Evolutionary conservation across 1,139 yeast genomes (phyloP).

Genomic region (Diutina catenulata): DNA sequence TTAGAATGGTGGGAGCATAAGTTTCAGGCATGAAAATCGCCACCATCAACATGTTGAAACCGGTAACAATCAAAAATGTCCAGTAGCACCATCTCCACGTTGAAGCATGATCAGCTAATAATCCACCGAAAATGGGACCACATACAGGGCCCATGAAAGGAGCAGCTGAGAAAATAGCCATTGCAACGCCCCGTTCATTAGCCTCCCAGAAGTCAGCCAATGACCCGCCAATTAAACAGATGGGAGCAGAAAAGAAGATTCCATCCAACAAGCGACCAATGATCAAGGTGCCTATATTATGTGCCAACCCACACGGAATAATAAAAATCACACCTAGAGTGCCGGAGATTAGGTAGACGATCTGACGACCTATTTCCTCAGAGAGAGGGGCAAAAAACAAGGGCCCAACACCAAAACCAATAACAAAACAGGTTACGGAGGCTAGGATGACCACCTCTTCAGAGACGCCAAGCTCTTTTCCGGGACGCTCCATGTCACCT

Average conservation of each 20-base stretch:
- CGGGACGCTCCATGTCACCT: slow-evolving; percentile 47
- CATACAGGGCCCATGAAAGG: slow-evolving; percentile 11
- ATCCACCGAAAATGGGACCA: slow-evolving; percentile 51
- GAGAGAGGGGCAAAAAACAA: slow-evolving; percentile 63
- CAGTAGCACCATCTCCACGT: slow-evolving; percentile 78
- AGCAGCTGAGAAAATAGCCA: slow-evolving; percentile 10
- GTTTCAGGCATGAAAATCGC: slow-evolving; percentile 39
- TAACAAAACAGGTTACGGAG: slow-evolving; percentile 43
- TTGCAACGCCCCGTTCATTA: slow-evolving; percentile 20
- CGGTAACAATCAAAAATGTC: slow-evolving; percentile 48
- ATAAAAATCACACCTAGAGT: slow-evolving; percentile 50
- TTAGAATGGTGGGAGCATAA: slow-evolving; percentile 36
- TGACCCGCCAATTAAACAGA: slow-evolving; percentile 72
- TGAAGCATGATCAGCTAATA: slow-evolving; percentile 44
- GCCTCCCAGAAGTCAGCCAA: slow-evolving; percentile 62
- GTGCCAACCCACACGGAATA: slow-evolving; percentile 62
- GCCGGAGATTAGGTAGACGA: slow-evolving; percentile 43
- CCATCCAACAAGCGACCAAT: slow-evolving; percentile 62
- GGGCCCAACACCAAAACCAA: slow-evolving; percentile 78
- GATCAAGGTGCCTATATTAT: slow-evolving; percentile 58
- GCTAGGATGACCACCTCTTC: slow-evolving; percentile 45
- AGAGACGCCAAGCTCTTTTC: slow-evolving; percentile 36
- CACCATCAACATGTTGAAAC: slow-evolving; percentile 30
- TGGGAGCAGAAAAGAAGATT: slow-evolving; percentile 62
- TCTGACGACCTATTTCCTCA: slow-evolving; percentile 58